A percentile compares a stretch with the other conserved stretches of the same genome.
phyloP scores from a whole-genome alignment of 805 yeast species.

The Ogataea nitratoaversa region DNA sequence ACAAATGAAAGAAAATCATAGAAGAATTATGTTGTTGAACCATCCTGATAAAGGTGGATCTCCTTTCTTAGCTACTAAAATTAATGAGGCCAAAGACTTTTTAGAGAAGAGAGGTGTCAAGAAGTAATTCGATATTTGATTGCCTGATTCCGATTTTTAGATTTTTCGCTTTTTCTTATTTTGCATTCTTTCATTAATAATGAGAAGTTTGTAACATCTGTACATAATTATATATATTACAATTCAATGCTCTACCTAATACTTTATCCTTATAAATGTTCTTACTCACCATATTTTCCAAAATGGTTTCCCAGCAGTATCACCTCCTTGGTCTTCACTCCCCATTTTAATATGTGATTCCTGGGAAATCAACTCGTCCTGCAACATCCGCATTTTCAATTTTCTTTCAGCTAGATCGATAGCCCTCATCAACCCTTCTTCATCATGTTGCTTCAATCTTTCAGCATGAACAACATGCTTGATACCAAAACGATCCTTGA shows the following conservation, averaged over 20 bases:
- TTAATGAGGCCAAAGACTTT: conserved; percentile 87
- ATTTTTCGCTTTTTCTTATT: too few relatives aligned
- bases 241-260: background rate
- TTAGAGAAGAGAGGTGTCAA: conserved; percentile 59
- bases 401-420: conserved; percentile 40
- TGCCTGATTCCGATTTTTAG: too few relatives aligned
- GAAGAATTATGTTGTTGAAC: conserved; percentile 79
- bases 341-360: background rate
- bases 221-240: background rate
- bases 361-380: conserved; percentile 3
- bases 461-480: conserved; percentile 75
- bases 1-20: conserved; percentile 72
- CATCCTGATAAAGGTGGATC: conserved; percentile 97
- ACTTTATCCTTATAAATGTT: background rate
- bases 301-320: conserved; percentile 11
- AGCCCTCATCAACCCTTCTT: conserved; percentile 48
- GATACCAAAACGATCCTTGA: conserved; percentile 59
- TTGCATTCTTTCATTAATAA: too few relatives aligned
- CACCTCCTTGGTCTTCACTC: background rate
- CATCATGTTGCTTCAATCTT: conserved; percentile 61
- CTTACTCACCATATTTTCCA: conserved; percentile 28
- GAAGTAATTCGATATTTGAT: conserved; percentile 17
- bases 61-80: conserved; percentile 82
- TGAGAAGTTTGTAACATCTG: too few relatives aligned
- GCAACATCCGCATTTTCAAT: conserved; percentile 16